These are phyloP conservation scores for Albugo candida DNA, from an alignment of 352 stramenopile genomes.

Conservation along the genomic window DNA sequence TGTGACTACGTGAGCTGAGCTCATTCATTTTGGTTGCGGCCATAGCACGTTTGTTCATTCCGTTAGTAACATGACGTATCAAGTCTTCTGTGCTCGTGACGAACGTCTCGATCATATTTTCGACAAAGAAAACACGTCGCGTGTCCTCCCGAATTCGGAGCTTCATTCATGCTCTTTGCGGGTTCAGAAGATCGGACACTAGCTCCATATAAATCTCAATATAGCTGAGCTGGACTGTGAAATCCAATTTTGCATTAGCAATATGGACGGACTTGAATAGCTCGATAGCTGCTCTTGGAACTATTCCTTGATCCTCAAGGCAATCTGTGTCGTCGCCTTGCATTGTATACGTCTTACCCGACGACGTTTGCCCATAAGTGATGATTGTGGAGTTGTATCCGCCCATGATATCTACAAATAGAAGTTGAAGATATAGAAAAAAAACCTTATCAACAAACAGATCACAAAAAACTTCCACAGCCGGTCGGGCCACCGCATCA, in stretches of 20 bases:
- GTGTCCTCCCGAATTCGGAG: constrained; percentile 81
- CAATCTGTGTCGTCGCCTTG: constrained; percentile 75
- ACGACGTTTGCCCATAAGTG: too few species aligned
- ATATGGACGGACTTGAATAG: constrained; percentile 77
- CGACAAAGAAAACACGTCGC: constrained; percentile 82
- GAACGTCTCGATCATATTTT: too few species aligned
- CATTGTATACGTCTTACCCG: too few species aligned
- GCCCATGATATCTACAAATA: constrained; percentile 77
- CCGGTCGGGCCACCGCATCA: constrained; percentile 63
- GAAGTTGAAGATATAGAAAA: too few species aligned
- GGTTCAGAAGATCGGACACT: too few species aligned
- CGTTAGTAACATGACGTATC: constrained; percentile 61
- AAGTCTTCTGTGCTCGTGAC: constrained; percentile 83
- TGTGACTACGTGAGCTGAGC: too few species aligned
- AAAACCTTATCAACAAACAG: not conserved
- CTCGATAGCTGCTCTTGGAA: constrained; percentile 71
- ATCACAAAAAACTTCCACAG: constrained; percentile 85
- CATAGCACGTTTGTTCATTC: constrained; percentile 70
- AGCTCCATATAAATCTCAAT: constrained; percentile 82
- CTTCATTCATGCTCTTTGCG: constrained; percentile 82
- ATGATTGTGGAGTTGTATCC: constrained; percentile 91
- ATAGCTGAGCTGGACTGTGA: too few species aligned
- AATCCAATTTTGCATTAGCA: constrained; percentile 80
- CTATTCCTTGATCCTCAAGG: constrained; percentile 66
- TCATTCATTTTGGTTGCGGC: too few species aligned